Evolutionary conservation across 1,284 basidiomycete genomes (phyloP).

Genomic region (Papiliotrema laurentii): DNA sequence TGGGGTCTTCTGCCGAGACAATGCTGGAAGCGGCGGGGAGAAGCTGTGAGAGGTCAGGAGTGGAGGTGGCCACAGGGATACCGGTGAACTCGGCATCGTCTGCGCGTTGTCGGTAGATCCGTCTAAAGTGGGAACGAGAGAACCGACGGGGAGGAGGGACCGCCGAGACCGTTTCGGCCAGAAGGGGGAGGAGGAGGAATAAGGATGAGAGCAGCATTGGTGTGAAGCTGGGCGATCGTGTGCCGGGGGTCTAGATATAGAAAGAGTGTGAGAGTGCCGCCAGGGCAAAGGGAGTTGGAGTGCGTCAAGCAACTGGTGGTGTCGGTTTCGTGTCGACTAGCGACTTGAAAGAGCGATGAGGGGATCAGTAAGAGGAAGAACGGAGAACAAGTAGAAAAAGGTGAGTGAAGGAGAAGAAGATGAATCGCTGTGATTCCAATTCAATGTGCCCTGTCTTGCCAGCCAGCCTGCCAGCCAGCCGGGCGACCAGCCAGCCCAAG

Average conservation of each 20-base stretch:
- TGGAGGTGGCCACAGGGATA: constrained; percentile 4
- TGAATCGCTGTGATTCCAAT: background rate
- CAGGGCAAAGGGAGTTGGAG: background rate
- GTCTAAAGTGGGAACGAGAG: background rate
- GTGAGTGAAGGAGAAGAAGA: background rate
- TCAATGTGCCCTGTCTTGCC: too few relatives aligned
- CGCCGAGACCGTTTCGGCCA: background rate
- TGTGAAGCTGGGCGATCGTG: too few relatives aligned
- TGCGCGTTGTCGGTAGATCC: background rate
- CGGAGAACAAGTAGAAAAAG: background rate
- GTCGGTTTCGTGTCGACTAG: background rate
- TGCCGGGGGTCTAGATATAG: too few relatives aligned
- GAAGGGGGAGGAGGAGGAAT: constrained; percentile 4
- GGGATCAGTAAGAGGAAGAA: background rate
- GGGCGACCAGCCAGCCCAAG: too few relatives aligned
- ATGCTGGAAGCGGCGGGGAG: background rate
- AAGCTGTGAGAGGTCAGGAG: background rate
- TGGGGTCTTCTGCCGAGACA: background rate
- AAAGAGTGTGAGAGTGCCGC: background rate
- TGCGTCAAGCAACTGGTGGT: background rate
- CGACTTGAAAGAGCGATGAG: background rate
- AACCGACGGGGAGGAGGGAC: background rate
- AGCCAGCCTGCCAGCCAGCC: too few relatives aligned
- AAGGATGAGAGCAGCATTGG: constrained; percentile 4
- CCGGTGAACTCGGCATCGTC: background rate